phyloP scores from a whole-genome alignment of 1,284 basidiomycete species.

The Porphyrellus sp. region DNA sequence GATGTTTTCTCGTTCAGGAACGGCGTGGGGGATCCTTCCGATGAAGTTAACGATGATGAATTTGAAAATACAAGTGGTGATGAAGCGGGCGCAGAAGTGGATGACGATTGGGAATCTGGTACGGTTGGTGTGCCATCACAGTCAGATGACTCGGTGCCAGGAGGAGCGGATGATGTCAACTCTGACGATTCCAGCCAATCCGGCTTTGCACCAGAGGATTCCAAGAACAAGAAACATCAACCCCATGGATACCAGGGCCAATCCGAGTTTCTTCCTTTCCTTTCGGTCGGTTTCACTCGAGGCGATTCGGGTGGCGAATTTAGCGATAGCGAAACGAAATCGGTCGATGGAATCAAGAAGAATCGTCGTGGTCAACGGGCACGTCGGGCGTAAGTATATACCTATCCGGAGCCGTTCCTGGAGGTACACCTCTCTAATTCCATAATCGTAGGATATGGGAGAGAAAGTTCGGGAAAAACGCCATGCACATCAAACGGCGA shows the following conservation, averaged over 20 bases:
- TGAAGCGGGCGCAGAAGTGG: conserved; percentile 28
- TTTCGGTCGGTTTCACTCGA: conserved; percentile 80
- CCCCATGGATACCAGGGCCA: conserved; percentile 31
- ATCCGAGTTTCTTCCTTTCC: conserved; percentile 86
- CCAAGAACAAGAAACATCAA: conserved; percentile 12
- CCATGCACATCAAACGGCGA: conserved; percentile 79
- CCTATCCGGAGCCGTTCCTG: neutral
- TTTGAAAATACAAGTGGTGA: conserved; percentile 23
- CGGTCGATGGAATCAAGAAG: conserved; percentile 64
- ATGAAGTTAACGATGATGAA: conserved; percentile 33
- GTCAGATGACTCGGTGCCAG: conserved; percentile 44
- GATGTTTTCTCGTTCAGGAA: neutral
- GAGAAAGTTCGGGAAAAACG: conserved; percentile 89
- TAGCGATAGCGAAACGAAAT: conserved; percentile 63
- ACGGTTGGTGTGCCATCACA: conserved; percentile 37
- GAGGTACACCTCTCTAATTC: conserved; percentile 12
- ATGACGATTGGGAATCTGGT: conserved; percentile 63
- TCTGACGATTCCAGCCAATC: conserved; percentile 25
- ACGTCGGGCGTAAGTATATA: conserved; percentile 74
- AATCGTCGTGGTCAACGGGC: conserved; percentile 92
- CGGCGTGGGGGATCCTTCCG: conserved; percentile 23
- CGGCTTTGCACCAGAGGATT: conserved; percentile 9
- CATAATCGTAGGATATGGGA: conserved; percentile 81
- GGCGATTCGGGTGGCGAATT: conserved; percentile 80
- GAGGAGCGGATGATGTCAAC: conserved; percentile 34